Evolutionary conservation across 768 basidiomycete species (phyloP).

Genomic region (Kwoniella mangroviensis): DNA sequence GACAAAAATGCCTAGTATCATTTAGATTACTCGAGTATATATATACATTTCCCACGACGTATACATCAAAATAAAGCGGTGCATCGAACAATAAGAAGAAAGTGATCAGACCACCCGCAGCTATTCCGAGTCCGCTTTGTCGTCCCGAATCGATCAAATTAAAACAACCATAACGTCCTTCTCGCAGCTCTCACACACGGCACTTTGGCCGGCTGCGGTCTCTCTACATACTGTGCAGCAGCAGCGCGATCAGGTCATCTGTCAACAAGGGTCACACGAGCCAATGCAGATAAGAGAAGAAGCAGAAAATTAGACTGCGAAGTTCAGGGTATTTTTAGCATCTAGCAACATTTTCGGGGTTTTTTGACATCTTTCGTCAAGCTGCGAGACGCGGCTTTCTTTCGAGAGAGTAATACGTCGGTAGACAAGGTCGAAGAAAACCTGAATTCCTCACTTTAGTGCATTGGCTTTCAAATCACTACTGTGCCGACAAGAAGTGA

Average conservation of each 20-base stretch:
- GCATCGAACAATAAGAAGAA: not conserved
- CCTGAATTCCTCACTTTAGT: slow-evolving; percentile 7
- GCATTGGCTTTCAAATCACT: not conserved
- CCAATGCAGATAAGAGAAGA: slow-evolving; percentile 5
- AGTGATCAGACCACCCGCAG: not conserved
- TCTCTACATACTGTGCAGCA: too few relatives aligned
- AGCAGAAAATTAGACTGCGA: slow-evolving; percentile 7
- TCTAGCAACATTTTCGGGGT: not conserved
- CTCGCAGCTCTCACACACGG: too few relatives aligned
- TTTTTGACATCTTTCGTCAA: not conserved
- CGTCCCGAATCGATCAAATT: not conserved
- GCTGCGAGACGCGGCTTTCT: slow-evolving; percentile 1
- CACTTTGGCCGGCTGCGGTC: too few relatives aligned
- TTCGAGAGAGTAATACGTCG: not conserved
- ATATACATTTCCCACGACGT: too few relatives aligned
- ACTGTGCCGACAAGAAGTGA: not conserved
- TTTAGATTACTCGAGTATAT: too few relatives aligned
- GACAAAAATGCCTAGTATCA: too few relatives aligned
- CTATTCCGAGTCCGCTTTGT: not conserved
- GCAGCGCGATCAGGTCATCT: too few relatives aligned
- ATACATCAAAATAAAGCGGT: not conserved
- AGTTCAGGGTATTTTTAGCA: not conserved
- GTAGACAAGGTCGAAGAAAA: not conserved
- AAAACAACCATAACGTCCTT: too few relatives aligned
- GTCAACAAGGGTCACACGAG: not conserved